Evolutionary conservation across 2,329 filamentous ascomycete species (phyloP).

Genomic region (Ascosphaera acerosa): DNA sequence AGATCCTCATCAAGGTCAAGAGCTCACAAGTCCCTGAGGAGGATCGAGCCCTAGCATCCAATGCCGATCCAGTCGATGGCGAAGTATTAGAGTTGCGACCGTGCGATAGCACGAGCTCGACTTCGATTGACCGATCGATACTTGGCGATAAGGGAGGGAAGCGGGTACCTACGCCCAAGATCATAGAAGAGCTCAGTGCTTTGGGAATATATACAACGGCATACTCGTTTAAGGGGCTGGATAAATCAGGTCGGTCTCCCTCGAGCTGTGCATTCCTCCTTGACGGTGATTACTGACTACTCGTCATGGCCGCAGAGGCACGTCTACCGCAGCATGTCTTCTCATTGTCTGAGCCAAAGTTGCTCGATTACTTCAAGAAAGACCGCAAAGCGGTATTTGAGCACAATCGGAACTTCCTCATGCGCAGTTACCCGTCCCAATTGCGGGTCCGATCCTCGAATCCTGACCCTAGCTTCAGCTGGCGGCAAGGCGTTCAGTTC

Average conservation of each 20-base stretch:
- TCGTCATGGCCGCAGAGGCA: slow-evolving; percentile 13
- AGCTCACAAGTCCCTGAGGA: slow-evolving; percentile 26
- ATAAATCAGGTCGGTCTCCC: slow-evolving; percentile 31
- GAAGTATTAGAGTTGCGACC: not conserved
- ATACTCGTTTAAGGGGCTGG: slow-evolving; percentile 51
- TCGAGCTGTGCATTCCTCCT: not conserved
- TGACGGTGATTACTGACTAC: slow-evolving; percentile 1
- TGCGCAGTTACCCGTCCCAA: slow-evolving; percentile 73
- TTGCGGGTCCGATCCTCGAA: slow-evolving; percentile 66
- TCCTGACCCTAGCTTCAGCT: slow-evolving; percentile 59
- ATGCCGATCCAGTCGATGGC: slow-evolving; percentile 5
- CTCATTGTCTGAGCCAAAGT: slow-evolving; percentile 34
- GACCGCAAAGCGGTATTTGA: slow-evolving; percentile 40
- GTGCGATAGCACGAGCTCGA: not conserved
- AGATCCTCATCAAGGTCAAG: slow-evolving; percentile 69
- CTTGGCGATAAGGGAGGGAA: slow-evolving; percentile 8
- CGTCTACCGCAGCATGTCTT: slow-evolving; percentile 36
- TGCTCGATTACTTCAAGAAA: slow-evolving; percentile 36
- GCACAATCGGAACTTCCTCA: slow-evolving; percentile 59
- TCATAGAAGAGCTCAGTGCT: slow-evolving; percentile 44
- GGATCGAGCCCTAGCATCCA: slow-evolving; percentile 8
- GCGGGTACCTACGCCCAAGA: slow-evolving; percentile 29
- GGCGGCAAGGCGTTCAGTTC: slow-evolving; percentile 72
- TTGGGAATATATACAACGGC: slow-evolving; percentile 72
- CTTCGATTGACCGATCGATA: not conserved